phyloP scores from a whole-genome alignment of 2,329 filamentous ascomycete genomes.

The Zalaria sp. region DNA sequence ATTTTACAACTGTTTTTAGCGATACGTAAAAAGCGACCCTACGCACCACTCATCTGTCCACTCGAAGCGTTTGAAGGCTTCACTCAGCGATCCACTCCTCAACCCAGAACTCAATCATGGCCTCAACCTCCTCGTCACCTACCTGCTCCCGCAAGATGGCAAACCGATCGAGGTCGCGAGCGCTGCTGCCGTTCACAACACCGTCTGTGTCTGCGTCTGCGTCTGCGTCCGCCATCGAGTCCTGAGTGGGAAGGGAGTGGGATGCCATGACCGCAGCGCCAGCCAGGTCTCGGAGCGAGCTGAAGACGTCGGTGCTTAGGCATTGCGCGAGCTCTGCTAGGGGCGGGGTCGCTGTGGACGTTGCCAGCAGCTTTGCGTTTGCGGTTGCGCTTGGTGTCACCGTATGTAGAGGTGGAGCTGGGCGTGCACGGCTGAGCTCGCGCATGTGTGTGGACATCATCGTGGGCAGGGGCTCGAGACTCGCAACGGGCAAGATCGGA shows the following conservation, averaged over 20 bases:
- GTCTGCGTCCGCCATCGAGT: no score
- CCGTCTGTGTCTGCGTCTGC: no score
- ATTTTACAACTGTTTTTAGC: no score
- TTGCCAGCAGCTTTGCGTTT: slow-evolving; percentile 8
- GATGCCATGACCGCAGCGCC: neutral
- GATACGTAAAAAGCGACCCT: no score
- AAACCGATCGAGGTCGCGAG: slow-evolving; percentile 8
- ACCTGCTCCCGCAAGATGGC: slow-evolving; percentile 19
- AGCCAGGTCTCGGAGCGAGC: slow-evolving; percentile 10
- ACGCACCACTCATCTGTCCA: no score
- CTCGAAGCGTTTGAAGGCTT: neutral
- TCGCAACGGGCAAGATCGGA: slow-evolving; percentile 13
- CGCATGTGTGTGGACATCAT: no score
- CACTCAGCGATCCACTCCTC: slow-evolving; percentile 17
- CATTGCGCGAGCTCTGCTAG: slow-evolving; percentile 12
- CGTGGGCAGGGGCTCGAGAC: slow-evolving; percentile 2
- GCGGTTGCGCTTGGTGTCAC: no score
- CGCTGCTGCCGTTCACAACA: slow-evolving; percentile 10
- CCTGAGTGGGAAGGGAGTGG: no score
- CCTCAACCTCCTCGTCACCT: slow-evolving; percentile 14
- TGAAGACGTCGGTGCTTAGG: slow-evolving; percentile 13
- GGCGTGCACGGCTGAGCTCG: no score
- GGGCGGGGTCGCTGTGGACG: slow-evolving; percentile 11
- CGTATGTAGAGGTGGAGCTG: no score
- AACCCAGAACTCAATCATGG: slow-evolving; percentile 25